These are phyloP conservation scores for Didymella glomerata DNA, from an alignment of 2,329 filamentous ascomycete species.

Conservation along the genomic window DNA sequence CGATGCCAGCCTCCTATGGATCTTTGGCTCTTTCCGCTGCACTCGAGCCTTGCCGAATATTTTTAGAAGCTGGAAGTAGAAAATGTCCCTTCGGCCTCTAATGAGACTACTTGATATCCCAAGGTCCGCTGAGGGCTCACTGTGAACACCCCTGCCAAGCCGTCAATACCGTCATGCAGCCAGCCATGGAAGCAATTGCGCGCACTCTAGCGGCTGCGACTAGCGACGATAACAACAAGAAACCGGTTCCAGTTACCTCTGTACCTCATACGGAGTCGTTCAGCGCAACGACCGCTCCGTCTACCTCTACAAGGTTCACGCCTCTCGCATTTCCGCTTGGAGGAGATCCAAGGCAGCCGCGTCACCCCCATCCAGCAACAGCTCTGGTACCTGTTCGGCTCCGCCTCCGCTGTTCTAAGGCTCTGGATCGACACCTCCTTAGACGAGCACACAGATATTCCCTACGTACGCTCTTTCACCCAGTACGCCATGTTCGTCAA, in stretches of 20 bases:
- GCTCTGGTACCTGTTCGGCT: not conserved
- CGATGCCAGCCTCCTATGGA: too few relatives aligned
- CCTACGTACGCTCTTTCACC: not conserved
- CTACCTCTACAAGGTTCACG: not conserved
- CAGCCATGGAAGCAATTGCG: too few relatives aligned
- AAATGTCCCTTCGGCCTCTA: not conserved
- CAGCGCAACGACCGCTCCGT: not conserved
- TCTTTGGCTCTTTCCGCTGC: too few relatives aligned
- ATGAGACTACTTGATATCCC: too few relatives aligned
- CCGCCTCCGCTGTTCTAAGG: not conserved
- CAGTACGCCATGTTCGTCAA: not conserved
- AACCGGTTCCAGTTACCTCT: not conserved
- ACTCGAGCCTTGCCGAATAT: too few relatives aligned
- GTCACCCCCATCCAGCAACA: not conserved
- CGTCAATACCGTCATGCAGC: not conserved
- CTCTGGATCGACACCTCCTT: not conserved
- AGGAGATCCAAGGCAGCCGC: not conserved
- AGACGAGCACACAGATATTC: not conserved
- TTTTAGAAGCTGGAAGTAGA: too few relatives aligned
- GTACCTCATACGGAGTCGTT: too few relatives aligned
- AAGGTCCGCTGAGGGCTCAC: not conserved
- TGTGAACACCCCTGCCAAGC: not conserved
- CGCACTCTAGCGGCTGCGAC: too few relatives aligned
- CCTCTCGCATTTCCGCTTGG: too few relatives aligned
- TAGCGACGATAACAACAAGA: too few relatives aligned